phyloP scores from a whole-genome alignment of 1,284 basidiomycete species.

The Cryptococcus amylolentus region DNA sequence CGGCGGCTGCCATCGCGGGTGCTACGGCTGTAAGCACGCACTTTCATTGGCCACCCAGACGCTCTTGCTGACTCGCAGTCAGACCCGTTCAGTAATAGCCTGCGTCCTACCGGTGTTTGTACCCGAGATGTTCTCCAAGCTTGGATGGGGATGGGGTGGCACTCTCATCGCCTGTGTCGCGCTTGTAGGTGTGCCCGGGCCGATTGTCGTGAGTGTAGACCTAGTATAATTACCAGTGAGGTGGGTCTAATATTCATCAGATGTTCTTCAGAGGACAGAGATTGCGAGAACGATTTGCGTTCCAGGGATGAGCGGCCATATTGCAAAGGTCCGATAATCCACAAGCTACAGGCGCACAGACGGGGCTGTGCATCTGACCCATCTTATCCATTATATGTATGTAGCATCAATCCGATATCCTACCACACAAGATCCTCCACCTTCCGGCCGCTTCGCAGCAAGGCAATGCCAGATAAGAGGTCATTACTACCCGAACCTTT shows the following conservation, averaged over 20 bases:
- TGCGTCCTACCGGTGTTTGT: slow-evolving; percentile 51
- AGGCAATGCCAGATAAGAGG: background rate
- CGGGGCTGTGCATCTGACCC: background rate
- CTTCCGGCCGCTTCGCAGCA: background rate
- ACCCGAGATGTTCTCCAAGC: slow-evolving; percentile 47
- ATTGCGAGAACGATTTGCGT: background rate
- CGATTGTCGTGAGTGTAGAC: slow-evolving; percentile 35
- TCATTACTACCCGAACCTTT: slow-evolving; percentile 4
- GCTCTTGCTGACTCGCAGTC: background rate
- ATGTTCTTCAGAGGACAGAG: background rate
- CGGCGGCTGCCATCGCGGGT: slow-evolving; percentile 50
- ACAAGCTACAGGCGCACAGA: background rate
- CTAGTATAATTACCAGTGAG: background rate
- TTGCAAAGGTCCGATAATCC: background rate
- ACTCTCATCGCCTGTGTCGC: slow-evolving; percentile 49
- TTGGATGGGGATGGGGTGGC: slow-evolving; percentile 52
- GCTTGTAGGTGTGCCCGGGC: slow-evolving; percentile 48
- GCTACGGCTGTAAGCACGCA: slow-evolving; percentile 41
- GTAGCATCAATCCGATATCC: background rate
- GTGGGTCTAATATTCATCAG: background rate
- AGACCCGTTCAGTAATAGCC: slow-evolving; percentile 45
- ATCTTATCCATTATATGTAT: background rate
- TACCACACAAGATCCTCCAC: background rate
- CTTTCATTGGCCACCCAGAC: background rate
- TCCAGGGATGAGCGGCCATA: background rate